Evolutionary conservation across 768 basidiomycete species (phyloP), one percentile per base, ranked within the genome.

Genomic region (Nidula microcarpa): DNA sequence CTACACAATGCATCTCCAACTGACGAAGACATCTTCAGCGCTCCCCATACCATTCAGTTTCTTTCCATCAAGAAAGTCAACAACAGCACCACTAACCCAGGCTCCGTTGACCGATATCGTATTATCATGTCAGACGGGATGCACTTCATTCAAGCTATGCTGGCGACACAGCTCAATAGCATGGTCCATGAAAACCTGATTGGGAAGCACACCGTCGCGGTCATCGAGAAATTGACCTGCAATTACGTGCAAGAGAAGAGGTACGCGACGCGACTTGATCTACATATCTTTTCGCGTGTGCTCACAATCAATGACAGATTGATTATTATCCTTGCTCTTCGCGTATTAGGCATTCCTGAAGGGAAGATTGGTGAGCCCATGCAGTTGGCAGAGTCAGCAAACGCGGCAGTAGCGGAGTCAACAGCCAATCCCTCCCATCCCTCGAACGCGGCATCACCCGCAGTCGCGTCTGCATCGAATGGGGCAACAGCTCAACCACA

Each of bases 51-150:
- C 14, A 71, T 97, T 0, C 95, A 98, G 62, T 70, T 95, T 44
- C 80, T 98, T 47, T 89, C 85, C 39, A 81, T 94, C 57, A 96
- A 93, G 70, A 85, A 85, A 64, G 87, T 97, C 39, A 72, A 67
- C 47, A 60, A 69, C 11, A 70, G 62, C 43, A 60, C 66, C 7
- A 58, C 64, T n/a, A 63, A 57, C 17, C 55, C 60, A 9, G 67
- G 50, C 6, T 32, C 69, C 44, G 57, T 76, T 44, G 87, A 89
- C 62, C 75, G 87, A 53, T 85, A 81, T 68, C 80, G 93, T 55
- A 78, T 96, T 55, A 91, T 98, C 68, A 74, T 98, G 39, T 96
- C 94, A 0, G 96, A 98, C 69, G 94, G 96, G 39, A 74, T 77
- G 16, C 72, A 89, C 58, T 97, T 90, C 66, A 76, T 89, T 47